Evolutionary conservation across 257 asterid genomes (phyloP), one percentile per base, ranked within the genome.

Genomic region (Nicotiana noctiflora): DNA sequence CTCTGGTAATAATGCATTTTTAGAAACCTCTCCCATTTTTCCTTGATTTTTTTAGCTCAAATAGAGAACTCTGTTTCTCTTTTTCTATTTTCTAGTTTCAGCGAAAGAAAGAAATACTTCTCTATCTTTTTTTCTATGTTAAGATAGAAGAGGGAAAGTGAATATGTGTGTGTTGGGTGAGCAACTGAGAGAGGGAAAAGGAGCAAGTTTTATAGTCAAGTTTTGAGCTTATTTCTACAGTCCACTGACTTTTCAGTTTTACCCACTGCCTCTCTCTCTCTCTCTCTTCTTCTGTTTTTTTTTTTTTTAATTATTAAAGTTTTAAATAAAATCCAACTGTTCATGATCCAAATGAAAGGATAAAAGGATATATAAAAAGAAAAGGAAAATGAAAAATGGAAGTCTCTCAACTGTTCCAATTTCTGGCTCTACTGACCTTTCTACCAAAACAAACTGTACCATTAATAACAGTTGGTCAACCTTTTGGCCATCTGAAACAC

Each of bases 91-190:
- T 37, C 44, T 37, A 37, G 44, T 18, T 66, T 66, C 29, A 66
- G 18, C 76, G n/a, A 70, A 40, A 68, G 9, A 70, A 40, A 68
- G 9, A 31, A 44, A 70, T 70, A 12, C 12, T 46, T 64, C 46
- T 40, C 40, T 2, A 31, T 51, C 3, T 62, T 53, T 76, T n/a
- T 29, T 18, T 31, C 64, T 76, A 76, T 55, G 67, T n/a, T 55
- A 53, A 18, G 53, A 34, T 11, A 53, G 53, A 76, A 57, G 23
- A 77, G 17, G 17, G 34, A 32, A 63, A 37, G 55, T n/a, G 34
- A 57, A 12, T 14, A 34, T 57, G n/a, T 27, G 75, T 67, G 53
- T 77, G 70, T 32, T 46, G 70, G 88, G 92, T 89, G 83, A 88
- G 90, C 34, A 19, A 77, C 56, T 19, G 59, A n/a, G 81, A 59